phyloP scores from a whole-genome alignment of 495 filamentous ascomycete genomes.

The Lasiosphaeriaceae sp. region DNA sequence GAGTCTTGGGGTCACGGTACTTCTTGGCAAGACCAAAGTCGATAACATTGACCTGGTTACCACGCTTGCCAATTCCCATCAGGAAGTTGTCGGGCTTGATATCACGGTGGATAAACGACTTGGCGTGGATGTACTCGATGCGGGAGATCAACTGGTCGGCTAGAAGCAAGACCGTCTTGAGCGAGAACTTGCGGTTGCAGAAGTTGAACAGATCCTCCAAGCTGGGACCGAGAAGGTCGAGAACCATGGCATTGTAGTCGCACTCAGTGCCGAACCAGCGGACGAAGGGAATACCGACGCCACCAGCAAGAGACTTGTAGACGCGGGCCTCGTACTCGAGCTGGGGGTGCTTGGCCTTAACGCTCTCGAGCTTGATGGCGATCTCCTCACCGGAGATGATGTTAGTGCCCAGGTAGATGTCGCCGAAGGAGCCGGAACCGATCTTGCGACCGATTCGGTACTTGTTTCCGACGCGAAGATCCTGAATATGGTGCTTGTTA shows the following conservation, averaged over 20 bases:
- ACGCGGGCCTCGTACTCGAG: slow-evolving; percentile 99
- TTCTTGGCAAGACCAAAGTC: slow-evolving; percentile 99
- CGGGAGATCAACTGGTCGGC: slow-evolving; percentile 99
- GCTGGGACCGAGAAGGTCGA: slow-evolving; percentile 94
- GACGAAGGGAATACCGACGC: slow-evolving; percentile 98
- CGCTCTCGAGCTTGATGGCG: slow-evolving; percentile 98
- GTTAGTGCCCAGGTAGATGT: slow-evolving; percentile 99
- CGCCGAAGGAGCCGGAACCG: slow-evolving; percentile 96
- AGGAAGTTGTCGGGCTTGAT: slow-evolving; percentile 99
- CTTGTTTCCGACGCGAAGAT: slow-evolving; percentile 99
- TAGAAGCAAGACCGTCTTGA: slow-evolving; percentile 98
- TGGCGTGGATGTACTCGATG: slow-evolving; percentile 99
- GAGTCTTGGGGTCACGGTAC: slow-evolving; percentile 99
- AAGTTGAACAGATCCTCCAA: slow-evolving; percentile 99
- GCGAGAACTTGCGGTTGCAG: slow-evolving; percentile 99
- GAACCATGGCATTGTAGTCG: slow-evolving; percentile 99
- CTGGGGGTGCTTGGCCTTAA: slow-evolving; percentile 99
- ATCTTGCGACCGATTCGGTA: slow-evolving; percentile 99
- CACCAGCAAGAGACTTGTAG: slow-evolving; percentile 98
- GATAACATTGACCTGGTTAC: slow-evolving; percentile 99
- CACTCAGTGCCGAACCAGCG: slow-evolving; percentile 99
- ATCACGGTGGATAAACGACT: slow-evolving; percentile 99
- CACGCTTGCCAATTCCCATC: slow-evolving; percentile 99
- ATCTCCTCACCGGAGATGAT: slow-evolving; percentile 99
- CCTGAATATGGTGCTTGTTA: slow-evolving; percentile 50